Percentiles rank a stretch among this genome's conserved stretches.
These are phyloP conservation scores for Globisporangium irregulare DNA, from an alignment of 352 stramenopile species.

Conservation along the genomic window DNA sequence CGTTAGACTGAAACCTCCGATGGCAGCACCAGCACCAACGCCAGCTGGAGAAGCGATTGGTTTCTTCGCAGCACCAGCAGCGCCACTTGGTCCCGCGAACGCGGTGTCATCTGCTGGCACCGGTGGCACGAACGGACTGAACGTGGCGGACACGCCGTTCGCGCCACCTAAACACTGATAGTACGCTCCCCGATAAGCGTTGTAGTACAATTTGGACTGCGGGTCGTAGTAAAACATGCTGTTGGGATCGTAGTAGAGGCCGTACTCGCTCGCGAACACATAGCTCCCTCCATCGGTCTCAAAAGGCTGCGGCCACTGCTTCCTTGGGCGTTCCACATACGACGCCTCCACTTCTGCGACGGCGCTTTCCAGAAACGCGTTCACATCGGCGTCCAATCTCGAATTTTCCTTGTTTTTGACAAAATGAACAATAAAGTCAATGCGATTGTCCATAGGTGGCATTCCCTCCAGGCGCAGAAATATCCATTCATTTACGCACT, in stretches of 20 bases:
- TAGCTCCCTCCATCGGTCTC: constrained; percentile 78
- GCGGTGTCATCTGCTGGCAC: constrained; percentile 41
- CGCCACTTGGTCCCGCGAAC: constrained; percentile 18
- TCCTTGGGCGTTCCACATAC: constrained; percentile 68
- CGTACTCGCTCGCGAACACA: constrained; percentile 58
- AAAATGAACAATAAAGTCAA: not conserved
- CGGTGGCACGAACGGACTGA: constrained; percentile 47
- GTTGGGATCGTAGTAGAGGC: constrained; percentile 77
- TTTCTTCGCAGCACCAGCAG: not conserved
- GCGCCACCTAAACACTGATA: constrained; percentile 37
- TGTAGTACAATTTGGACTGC: constrained; percentile 74
- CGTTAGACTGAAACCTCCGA: constrained; percentile 24
- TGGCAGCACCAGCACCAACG: not conserved
- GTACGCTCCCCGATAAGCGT: constrained; percentile 64
- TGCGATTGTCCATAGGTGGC: not conserved
- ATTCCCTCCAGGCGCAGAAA: not conserved
- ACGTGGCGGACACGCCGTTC: constrained; percentile 28
- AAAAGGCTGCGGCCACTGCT: constrained; percentile 73
- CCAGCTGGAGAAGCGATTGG: not conserved
- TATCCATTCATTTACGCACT: not conserved
- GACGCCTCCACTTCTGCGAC: constrained; percentile 42
- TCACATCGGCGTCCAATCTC: constrained; percentile 48
- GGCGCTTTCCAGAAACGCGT: constrained; percentile 51
- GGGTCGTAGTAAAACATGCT: constrained; percentile 86
- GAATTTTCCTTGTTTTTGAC: constrained; percentile 17